Conservation (phyloP, 1,284 basidiomycete species). For the Erythrobasidium hasegawianum region DNA sequence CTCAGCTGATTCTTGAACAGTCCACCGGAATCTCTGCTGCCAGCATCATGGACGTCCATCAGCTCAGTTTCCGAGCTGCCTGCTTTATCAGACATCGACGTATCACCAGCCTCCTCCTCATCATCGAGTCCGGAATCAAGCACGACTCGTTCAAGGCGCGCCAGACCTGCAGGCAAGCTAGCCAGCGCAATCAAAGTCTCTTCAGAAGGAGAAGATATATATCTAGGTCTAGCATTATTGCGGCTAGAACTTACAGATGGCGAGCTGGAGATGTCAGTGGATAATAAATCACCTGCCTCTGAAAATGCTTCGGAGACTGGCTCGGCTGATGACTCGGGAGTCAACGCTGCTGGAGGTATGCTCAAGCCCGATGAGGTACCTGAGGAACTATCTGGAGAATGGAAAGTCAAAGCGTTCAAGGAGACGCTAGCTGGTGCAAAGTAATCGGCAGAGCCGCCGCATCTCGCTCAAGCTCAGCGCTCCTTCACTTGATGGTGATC, state of each 20-base stretch:
- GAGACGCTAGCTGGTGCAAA: not conserved
- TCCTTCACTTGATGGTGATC: too few species aligned
- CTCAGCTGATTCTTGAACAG: not conserved
- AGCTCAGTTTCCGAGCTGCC: conserved; percentile 36
- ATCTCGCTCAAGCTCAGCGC: too few species aligned
- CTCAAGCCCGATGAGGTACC: not conserved
- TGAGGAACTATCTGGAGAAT: not conserved
- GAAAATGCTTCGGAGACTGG: too few species aligned
- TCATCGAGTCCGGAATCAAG: conserved; percentile 2
- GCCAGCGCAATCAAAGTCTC: conserved; percentile 38
- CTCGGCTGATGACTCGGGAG: conserved; percentile 9
- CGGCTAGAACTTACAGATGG: conserved; percentile 36
- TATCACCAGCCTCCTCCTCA: conserved; percentile 33
- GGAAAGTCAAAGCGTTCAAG: conserved; percentile 19
- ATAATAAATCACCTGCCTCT: too few species aligned
- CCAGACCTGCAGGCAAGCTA: conserved; percentile 41
- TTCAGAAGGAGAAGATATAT: conserved; percentile 25
- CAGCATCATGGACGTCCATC: conserved; percentile 21
- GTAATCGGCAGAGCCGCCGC: too few species aligned
- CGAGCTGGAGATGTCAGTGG: conserved; percentile 12
- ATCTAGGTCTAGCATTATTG: conserved; percentile 41
- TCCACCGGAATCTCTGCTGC: conserved; percentile 34
- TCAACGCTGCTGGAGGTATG: conserved; percentile 22
- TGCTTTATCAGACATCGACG: conserved; percentile 33
- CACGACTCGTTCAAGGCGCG: not conserved